These are phyloP conservation scores for Septoria linicola DNA, from an alignment of 2,329 filamentous ascomycete genomes.

Conservation along the genomic window DNA sequence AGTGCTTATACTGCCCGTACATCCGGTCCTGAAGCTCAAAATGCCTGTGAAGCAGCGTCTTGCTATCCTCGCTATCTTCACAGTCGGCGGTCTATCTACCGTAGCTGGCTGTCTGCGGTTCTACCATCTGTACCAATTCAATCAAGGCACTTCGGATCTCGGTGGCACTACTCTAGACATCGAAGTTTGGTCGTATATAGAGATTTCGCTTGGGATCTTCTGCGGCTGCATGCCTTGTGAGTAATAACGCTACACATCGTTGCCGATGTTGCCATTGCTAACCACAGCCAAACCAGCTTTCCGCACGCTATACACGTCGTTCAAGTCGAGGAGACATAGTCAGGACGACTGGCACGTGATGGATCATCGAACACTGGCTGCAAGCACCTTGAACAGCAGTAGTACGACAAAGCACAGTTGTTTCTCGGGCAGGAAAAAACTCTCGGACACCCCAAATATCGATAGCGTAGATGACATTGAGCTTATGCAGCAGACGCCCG, in stretches of 20 bases:
- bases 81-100: conserved; percentile 2
- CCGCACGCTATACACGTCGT: not conserved
- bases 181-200: conserved; percentile 3
- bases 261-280: not conserved
- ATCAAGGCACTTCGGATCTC: not conserved
- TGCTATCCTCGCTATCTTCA: conserved; percentile 9
- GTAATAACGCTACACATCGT: not conserved
- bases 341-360: not conserved
- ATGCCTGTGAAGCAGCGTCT: conserved; percentile 8
- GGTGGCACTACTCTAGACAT: not conserved
- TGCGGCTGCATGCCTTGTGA: conserved; percentile 11
- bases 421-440: too few relatives aligned
- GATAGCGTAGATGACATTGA: too few relatives aligned
- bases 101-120: conserved; percentile 7
- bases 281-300: conserved; percentile 1
- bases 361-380: not conserved
- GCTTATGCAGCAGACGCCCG: too few relatives aligned
- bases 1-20: conserved; percentile 1
- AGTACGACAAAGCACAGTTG: too few relatives aligned
- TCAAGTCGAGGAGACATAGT: not conserved
- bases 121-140: not conserved
- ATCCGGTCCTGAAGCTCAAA: conserved; percentile 1
- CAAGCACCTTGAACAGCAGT: not conserved
- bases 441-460: too few relatives aligned
- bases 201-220: conserved; percentile 6